A percentile compares a stretch with the other conserved stretches of the same genome.
Evolutionary conservation across 495 filamentous ascomycete genomes (phyloP).

Genomic region (Bacidia rubella): DNA sequence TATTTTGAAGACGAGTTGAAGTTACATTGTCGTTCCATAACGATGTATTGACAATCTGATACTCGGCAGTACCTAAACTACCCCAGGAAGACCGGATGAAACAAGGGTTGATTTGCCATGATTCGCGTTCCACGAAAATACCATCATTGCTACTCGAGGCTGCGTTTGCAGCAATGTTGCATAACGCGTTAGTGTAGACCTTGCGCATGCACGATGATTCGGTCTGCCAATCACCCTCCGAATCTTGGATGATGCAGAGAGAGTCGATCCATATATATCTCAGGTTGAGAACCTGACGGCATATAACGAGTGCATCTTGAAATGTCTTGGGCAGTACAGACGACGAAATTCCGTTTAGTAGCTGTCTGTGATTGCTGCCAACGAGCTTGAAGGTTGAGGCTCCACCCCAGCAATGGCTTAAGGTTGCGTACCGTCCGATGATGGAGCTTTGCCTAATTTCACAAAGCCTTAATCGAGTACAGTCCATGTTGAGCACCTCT

Average conservation of each 20-base stretch:
- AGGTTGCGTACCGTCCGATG: background rate
- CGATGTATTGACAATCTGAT: background rate
- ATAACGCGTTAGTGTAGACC: slow-evolving; percentile 21
- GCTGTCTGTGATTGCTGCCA: background rate
- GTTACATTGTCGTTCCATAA: background rate
- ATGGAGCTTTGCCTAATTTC: no score
- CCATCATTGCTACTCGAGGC: slow-evolving; percentile 4
- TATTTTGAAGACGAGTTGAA: background rate
- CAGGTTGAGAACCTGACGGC: background rate
- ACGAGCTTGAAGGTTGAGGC: background rate
- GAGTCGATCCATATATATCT: slow-evolving; percentile 29
- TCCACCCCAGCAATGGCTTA: background rate
- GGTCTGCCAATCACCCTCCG: slow-evolving; percentile 22
- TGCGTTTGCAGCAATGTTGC: slow-evolving; percentile 7
- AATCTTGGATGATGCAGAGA: slow-evolving; percentile 29
- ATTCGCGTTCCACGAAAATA: slow-evolving; percentile 6
- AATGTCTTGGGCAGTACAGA: slow-evolving; percentile 5
- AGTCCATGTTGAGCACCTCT: no score
- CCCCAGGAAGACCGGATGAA: background rate
- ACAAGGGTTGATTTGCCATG: slow-evolving; percentile 4
- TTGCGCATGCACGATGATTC: slow-evolving; percentile 26
- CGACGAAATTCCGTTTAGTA: background rate
- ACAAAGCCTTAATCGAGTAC: no score
- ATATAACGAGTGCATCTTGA: background rate
- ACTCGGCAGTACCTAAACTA: background rate